Evolutionary conservation across 768 basidiomycete species (phyloP), one percentile per base, ranked within the genome.

Genomic region (Sutorius australiensis): DNA sequence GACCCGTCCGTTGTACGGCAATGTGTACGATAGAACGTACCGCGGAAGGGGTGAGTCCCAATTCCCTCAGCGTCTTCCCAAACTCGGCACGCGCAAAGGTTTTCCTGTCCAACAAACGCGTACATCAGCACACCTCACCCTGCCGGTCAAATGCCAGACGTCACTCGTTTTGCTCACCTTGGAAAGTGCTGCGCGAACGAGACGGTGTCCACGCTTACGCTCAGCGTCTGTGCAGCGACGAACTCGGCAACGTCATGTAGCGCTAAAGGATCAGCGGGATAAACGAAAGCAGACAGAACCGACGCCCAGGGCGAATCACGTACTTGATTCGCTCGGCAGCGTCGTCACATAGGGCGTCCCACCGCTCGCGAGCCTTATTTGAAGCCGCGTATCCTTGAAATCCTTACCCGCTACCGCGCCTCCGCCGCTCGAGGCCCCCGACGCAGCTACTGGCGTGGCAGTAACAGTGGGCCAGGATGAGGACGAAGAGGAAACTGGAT

Each of bases 31-130:
- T 34, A 42, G 11, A 40, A 34, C 56, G 0, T 16, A 44, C 93
- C 47, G 94, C 93, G 49, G 92, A 94, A 1, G 94, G 94, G 17
- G 92, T 94, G 55, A 98, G 73, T 5, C 92, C 94, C 28, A 95
- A 79, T 51, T 92, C 89, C 53, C 82, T 82, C 59, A 98, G 67
- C 19, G 86, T 84, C 67, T 84, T 87, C n/a, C 78, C 78, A 64
- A 93, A 88, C 61, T 98, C 94, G 6, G 76, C 72, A 4, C 69
- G 74, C 21, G 80, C 67, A 67, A 91, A 97, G 19, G 78, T 79
- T 82, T 93, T 95, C 72, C 60, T 61, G 14, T 9, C 11, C 3
- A 27, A 27, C 27, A 3, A 6, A 24, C 24, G 24, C 24, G 24
- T 24, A 4, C 24, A 14, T 21, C 10, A 24, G 21, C 45, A n/a